Conservation (phyloP, 2,329 filamentous ascomycete species). For the Calonectria honghensis region DNA sequence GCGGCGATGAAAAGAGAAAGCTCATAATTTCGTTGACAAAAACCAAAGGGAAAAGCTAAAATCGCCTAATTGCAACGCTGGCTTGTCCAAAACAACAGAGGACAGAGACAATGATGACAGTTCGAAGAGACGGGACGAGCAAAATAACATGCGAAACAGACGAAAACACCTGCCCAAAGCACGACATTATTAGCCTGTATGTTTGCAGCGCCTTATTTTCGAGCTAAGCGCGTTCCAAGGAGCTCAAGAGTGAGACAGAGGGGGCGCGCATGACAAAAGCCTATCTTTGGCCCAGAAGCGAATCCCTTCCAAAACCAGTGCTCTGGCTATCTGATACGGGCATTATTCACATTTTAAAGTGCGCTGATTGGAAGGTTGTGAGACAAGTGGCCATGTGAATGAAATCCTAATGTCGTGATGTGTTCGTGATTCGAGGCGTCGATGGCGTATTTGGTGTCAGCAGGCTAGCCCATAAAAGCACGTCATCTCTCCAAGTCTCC, state of each 20-base stretch:
- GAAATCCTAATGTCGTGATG: constrained; percentile 30
- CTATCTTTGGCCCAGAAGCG: constrained; percentile 1
- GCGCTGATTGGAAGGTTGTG: constrained; percentile 24
- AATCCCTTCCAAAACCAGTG: constrained; percentile 24
- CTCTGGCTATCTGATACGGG: not conserved
- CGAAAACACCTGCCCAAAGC: not conserved
- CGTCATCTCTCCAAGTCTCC: not conserved
- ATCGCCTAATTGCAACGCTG: not conserved
- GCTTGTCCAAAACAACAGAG: not conserved
- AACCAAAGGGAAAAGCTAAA: not conserved
- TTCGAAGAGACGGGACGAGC: not conserved
- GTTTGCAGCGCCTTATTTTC: not conserved
- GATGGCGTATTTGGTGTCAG: constrained; percentile 27
- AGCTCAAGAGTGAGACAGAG: not conserved
- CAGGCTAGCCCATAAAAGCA: constrained; percentile 21
- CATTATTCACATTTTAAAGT: not conserved
- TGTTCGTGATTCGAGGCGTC: constrained; percentile 31
- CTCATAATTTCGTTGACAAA: constrained; percentile 11
- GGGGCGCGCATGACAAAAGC: not conserved
- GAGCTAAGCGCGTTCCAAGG: constrained; percentile 1
- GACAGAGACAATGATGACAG: not conserved
- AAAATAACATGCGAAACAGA: not conserved
- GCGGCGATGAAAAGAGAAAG: constrained; percentile 30
- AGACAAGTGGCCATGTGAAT: constrained; percentile 20
- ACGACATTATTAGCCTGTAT: constrained; percentile 29